phyloP scores from a whole-genome alignment of 306 rosid species.

The Begonia peltatifolia region DNA sequence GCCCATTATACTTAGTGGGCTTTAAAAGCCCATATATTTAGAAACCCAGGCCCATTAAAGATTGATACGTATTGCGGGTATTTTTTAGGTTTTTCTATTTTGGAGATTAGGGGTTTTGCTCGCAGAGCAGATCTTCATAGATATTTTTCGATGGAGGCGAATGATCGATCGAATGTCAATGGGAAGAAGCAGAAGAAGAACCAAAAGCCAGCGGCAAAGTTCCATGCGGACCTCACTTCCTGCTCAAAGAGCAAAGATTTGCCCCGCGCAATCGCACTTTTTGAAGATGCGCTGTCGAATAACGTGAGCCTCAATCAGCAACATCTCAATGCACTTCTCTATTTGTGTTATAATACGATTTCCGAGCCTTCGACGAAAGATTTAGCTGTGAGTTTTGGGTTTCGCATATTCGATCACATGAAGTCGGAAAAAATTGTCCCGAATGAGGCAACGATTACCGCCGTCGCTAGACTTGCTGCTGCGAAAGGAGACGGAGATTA shows the following conservation, averaged over 20 bases:
- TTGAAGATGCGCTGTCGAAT: constrained; percentile 27
- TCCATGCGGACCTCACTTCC: constrained; percentile 50
- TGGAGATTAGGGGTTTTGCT: too few species aligned
- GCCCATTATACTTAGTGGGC: too few species aligned
- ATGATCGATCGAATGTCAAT: too few species aligned
- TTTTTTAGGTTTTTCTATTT: too few species aligned
- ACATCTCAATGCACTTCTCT: constrained; percentile 72
- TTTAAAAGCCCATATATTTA: too few species aligned
- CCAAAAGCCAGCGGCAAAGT: constrained; percentile 34
- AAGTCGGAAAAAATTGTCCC: constrained; percentile 24
- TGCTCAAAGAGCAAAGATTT: constrained; percentile 56
- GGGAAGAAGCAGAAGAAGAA: constrained; percentile 28
- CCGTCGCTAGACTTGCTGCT: constrained; percentile 58
- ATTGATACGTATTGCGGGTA: too few species aligned
- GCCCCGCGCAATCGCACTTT: constrained; percentile 34
- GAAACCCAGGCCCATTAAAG: too few species aligned
- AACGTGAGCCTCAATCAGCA: constrained; percentile 35
- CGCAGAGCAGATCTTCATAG: too few species aligned
- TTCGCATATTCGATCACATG: constrained; percentile 52
- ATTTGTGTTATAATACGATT: constrained; percentile 60
- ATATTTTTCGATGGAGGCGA: too few species aligned
- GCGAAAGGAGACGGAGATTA: constrained; percentile 46
- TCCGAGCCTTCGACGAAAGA: constrained; percentile 29
- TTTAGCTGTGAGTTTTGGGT: constrained; percentile 36
- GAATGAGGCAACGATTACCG: constrained; percentile 70